Conservation (phyloP, 2,329 filamentous ascomycete genomes). For the Pseudocercospora musae region DNA sequence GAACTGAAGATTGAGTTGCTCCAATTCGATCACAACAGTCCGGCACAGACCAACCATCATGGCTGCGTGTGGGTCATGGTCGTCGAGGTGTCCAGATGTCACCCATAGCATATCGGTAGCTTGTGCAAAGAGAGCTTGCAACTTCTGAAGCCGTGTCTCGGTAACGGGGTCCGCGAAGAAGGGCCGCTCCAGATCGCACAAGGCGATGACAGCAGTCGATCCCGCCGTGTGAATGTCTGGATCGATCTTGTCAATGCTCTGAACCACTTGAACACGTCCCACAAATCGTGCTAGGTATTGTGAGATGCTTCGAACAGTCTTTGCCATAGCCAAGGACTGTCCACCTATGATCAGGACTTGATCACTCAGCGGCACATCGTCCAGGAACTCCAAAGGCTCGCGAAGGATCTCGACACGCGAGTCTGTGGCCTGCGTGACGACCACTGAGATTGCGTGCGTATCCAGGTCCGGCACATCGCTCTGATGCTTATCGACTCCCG, state of each 20-base stretch:
- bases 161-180: constrained; percentile 16
- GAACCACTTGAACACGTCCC: constrained; percentile 17
- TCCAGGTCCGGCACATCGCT: constrained; percentile 16
- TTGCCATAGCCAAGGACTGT: constrained; percentile 14
- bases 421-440: constrained; percentile 20
- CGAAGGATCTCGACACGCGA: constrained; percentile 17
- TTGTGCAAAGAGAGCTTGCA: constrained; percentile 15
- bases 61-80: constrained; percentile 12
- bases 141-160: constrained; percentile 13
- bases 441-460: constrained; percentile 17
- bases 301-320: constrained; percentile 14
- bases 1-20: constrained; percentile 20
- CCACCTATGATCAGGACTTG: constrained; percentile 22
- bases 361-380: constrained; percentile 15
- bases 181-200: constrained; percentile 20
- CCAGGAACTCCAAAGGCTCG: constrained; percentile 16
- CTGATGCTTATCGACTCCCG: constrained; percentile 31
- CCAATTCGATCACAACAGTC: constrained; percentile 18
- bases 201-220: constrained; percentile 17
- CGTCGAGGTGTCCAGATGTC: constrained; percentile 15
- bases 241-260: constrained; percentile 15
- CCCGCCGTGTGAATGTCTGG: constrained; percentile 5
- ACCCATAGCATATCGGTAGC: constrained; percentile 20
- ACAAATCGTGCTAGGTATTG: constrained; percentile 16
- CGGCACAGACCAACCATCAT: constrained; percentile 22